A percentile compares a stretch with the other conserved stretches of the same genome.
Conservation (phyloP, 768 basidiomycete species). For the Exidia glandulosa region DNA sequence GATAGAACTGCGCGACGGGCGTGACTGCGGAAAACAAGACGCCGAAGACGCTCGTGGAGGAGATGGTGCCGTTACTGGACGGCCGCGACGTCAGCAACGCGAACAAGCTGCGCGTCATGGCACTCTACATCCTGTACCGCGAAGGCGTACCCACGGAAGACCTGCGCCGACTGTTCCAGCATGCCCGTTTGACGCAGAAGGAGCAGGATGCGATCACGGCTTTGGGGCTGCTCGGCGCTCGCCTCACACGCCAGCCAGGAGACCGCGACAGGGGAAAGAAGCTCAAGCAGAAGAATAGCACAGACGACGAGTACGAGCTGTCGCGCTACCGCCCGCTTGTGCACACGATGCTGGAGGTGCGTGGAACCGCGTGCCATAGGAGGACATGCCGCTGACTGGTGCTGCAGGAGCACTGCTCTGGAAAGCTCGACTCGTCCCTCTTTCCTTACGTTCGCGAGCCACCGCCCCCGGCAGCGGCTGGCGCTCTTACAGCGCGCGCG, state of each 20-base stretch:
- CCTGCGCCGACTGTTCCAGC: constrained; percentile 85
- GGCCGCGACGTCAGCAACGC: constrained; percentile 75
- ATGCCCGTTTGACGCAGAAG: constrained; percentile 73
- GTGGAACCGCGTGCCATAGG: neutral
- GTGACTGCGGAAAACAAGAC: constrained; percentile 82
- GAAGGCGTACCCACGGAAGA: constrained; percentile 99
- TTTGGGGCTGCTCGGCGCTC: constrained; percentile 67
- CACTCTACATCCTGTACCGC: constrained; percentile 85
- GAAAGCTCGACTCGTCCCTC: constrained; percentile 60
- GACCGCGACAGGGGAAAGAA: constrained; percentile 76
- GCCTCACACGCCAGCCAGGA: constrained; percentile 61
- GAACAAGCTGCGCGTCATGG: constrained; percentile 94
- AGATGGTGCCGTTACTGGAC: constrained; percentile 96
- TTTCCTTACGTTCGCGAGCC: constrained; percentile 90
- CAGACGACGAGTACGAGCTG: constrained; percentile 94
- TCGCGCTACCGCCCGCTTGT: constrained; percentile 86
- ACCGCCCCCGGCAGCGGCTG: constrained; percentile 31
- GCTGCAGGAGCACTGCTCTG: constrained; percentile 75
- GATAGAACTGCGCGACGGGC: constrained; percentile 93
- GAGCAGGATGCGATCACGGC: constrained; percentile 94
- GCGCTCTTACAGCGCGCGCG: constrained; percentile 35
- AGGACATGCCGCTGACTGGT: neutral
- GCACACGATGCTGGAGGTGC: constrained; percentile 73
- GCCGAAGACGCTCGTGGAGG: constrained; percentile 92
- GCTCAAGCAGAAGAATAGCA: constrained; percentile 59